A percentile compares a stretch with the other conserved stretches of the same genome.
Evolutionary conservation across 108 stramenopile genomes (phyloP).

Genomic region (Asterionellopsis glacialis): DNA sequence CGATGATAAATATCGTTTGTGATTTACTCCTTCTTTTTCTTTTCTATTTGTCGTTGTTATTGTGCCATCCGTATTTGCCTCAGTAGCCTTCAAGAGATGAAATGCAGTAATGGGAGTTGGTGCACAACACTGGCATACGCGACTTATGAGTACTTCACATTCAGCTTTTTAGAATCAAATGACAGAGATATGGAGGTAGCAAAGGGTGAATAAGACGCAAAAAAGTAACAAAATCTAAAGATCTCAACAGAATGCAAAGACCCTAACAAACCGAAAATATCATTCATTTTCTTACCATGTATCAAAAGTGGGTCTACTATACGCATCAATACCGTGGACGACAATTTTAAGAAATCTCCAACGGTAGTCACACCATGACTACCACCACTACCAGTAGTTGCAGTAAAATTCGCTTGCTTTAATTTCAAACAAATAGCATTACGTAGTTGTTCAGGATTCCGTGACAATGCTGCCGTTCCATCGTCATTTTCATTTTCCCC

Average conservation of each 20-base stretch:
- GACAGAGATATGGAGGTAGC: too few species aligned
- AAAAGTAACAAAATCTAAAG: neutral
- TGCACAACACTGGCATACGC: conserved; percentile 38
- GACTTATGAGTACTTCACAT: conserved; percentile 33
- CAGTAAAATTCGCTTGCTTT: neutral
- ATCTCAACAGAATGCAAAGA: too few species aligned
- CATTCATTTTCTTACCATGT: conserved; percentile 35
- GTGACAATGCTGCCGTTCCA: too few species aligned
- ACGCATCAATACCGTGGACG: conserved; percentile 34
- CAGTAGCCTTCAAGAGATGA: neutral
- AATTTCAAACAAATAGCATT: conserved; percentile 14
- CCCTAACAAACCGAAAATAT: too few species aligned
- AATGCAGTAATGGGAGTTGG: conserved; percentile 26
- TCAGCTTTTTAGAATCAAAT: too few species aligned
- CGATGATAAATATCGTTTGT: conserved; percentile 41
- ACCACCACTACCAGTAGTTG: conserved; percentile 1
- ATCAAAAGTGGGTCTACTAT: conserved; percentile 76
- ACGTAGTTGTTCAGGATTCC: conserved; percentile 8
- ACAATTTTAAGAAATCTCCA: conserved; percentile 42
- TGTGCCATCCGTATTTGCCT: too few species aligned
- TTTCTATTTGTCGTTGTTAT: neutral
- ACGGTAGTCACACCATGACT: conserved; percentile 38
- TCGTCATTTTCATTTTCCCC: too few species aligned
- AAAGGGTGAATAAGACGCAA: too few species aligned
- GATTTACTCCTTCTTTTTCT: neutral